Evolutionary conservation across 177 flowering plant species (phyloP).

Genomic region (Vitis hybrid): DNA sequence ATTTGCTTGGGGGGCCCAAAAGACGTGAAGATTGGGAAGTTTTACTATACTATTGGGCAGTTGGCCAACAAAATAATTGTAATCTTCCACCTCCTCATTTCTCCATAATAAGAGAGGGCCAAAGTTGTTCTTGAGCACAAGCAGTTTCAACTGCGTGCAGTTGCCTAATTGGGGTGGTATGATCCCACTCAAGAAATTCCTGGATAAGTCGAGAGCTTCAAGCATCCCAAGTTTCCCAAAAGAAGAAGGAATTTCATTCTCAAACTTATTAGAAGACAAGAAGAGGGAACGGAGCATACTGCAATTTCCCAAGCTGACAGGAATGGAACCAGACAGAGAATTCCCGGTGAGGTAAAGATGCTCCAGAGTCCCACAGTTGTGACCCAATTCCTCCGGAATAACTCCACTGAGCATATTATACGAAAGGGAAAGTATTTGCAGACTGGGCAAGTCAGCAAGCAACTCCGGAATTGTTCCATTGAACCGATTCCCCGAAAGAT

Average conservation of each 20-base stretch:
- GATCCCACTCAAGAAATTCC: not conserved
- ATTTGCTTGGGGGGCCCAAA: not conserved
- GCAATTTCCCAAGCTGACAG: not conserved
- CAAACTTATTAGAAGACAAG: not conserved
- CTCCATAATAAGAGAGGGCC: not conserved
- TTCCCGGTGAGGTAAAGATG: not conserved
- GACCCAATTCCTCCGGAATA: not conserved
- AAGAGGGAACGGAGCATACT: not conserved
- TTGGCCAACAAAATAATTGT: not conserved
- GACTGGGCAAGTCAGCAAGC: not conserved
- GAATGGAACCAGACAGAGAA: not conserved
- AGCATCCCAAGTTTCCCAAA: slow-evolving; percentile 1
- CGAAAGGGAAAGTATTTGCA: not conserved
- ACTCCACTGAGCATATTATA: not conserved
- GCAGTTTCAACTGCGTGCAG: not conserved
- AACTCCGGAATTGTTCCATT: not conserved
- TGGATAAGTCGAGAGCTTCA: not conserved
- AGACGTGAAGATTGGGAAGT: not conserved
- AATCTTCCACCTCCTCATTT: not conserved
- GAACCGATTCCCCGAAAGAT: not conserved
- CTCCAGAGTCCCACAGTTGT: not conserved
- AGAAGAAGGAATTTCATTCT: not conserved
- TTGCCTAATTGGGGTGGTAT: not conserved
- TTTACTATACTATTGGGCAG: not conserved
- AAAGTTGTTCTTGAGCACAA: not conserved